These are phyloP conservation scores for Neopestalotiopsis clavispora DNA, from an alignment of 2,329 filamentous ascomycete genomes.

Conservation along the genomic window DNA sequence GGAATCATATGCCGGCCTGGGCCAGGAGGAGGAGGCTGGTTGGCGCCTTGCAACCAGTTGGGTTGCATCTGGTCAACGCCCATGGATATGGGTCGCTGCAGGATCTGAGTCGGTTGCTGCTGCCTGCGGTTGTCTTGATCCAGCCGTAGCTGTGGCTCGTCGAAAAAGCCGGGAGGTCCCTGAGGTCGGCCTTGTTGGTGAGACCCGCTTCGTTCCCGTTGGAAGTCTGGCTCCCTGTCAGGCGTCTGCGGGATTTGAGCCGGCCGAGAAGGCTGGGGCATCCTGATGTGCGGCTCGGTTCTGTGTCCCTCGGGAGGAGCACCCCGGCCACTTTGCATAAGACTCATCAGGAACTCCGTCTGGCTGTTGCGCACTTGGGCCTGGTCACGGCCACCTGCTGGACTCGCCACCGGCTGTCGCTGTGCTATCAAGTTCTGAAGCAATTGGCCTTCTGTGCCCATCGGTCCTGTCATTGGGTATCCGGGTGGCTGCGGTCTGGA, in stretches of 20 bases:
- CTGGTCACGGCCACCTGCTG: conserved; percentile 36
- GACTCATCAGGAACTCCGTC: conserved; percentile 82
- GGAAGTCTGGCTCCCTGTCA: conserved; percentile 55
- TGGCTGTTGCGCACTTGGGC: conserved; percentile 61
- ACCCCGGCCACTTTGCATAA: conserved; percentile 69
- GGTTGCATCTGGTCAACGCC: conserved; percentile 66
- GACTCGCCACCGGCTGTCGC: conserved; percentile 49
- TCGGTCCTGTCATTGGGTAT: conserved; percentile 44
- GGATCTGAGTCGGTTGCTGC: conserved; percentile 66
- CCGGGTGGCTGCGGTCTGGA: conserved; percentile 52
- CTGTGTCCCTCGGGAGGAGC: conserved; percentile 54
- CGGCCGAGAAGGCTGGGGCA: conserved; percentile 56
- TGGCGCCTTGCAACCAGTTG: conserved; percentile 53
- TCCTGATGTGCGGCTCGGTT: conserved; percentile 58
- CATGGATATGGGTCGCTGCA: conserved; percentile 66
- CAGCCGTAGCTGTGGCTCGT: conserved; percentile 56
- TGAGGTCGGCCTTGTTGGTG: conserved; percentile 39
- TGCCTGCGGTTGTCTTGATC: conserved; percentile 53
- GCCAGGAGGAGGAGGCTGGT: conserved; percentile 50
- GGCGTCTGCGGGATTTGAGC: conserved; percentile 50
- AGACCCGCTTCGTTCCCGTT: conserved; percentile 41
- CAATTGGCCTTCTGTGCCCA: conserved; percentile 61
- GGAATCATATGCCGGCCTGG: conserved; percentile 59
- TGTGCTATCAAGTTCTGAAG: conserved; percentile 65
- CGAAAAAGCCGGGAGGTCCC: conserved; percentile 56